phyloP scores from a whole-genome alignment of 169 alveolate species.

The Cryptosporidium meleagridis region DNA sequence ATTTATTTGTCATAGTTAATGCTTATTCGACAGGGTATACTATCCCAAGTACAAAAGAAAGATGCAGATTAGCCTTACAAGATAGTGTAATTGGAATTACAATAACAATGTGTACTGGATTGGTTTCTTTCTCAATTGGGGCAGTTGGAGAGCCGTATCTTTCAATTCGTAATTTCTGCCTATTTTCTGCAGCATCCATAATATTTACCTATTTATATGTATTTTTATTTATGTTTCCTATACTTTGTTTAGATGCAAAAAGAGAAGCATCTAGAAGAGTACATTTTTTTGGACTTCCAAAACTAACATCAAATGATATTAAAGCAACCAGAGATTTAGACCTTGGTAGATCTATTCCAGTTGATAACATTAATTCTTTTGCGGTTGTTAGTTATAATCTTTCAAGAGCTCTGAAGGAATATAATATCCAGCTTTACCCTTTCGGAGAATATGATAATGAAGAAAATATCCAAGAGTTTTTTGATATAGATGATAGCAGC shows the following conservation, averaged over 20 bases:
- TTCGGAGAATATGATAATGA: not conserved
- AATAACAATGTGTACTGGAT: slow-evolving; percentile 73
- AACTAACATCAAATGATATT: slow-evolving; percentile 33
- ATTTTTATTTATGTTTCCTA: slow-evolving; percentile 69
- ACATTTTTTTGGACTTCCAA: slow-evolving; percentile 56
- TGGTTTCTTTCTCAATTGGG: slow-evolving; percentile 68
- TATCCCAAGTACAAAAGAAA: slow-evolving; percentile 78
- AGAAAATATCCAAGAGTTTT: not conserved
- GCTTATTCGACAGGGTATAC: slow-evolving; percentile 80
- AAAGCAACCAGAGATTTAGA: not conserved
- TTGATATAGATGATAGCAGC: not conserved
- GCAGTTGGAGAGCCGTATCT: slow-evolving; percentile 74
- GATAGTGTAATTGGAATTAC: slow-evolving; percentile 77
- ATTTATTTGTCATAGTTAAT: slow-evolving; percentile 80
- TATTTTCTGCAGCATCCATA: slow-evolving; percentile 70
- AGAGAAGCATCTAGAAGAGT: slow-evolving; percentile 58
- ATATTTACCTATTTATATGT: slow-evolving; percentile 68
- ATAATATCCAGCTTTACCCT: slow-evolving; percentile 46
- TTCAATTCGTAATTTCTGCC: slow-evolving; percentile 60
- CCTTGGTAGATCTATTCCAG: slow-evolving; percentile 62
- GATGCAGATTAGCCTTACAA: slow-evolving; percentile 77
- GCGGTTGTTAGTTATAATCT: slow-evolving; percentile 67
- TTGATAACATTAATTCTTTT: slow-evolving; percentile 43
- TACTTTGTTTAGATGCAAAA: slow-evolving; percentile 69
- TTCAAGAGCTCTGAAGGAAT: slow-evolving; percentile 35